Conservation (phyloP, 306 rosid species). For the Vigna unguiculata region DNA sequence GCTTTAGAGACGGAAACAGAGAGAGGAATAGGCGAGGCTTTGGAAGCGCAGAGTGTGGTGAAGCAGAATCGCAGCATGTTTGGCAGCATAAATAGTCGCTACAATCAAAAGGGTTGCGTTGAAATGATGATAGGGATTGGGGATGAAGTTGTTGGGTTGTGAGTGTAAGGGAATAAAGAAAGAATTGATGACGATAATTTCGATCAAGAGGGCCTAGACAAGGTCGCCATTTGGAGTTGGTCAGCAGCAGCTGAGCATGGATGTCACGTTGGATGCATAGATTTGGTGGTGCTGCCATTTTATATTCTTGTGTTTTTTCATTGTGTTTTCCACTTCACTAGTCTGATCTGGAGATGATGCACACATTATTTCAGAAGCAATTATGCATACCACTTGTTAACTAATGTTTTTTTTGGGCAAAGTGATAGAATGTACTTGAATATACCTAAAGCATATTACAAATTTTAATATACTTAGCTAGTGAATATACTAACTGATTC, state of each 20-base stretch:
- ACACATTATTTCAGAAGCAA: background rate
- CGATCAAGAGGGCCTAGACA: background rate
- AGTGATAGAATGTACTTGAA: too few relatives aligned
- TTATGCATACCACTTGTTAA: background rate
- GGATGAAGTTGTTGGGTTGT: background rate
- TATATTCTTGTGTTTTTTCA: background rate
- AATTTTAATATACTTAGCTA: too few relatives aligned
- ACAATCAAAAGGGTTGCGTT: background rate
- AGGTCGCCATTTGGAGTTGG: background rate
- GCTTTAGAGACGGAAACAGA: conserved; percentile 30
- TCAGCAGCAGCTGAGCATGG: background rate
- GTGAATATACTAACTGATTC: too few relatives aligned
- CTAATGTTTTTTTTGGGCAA: too few relatives aligned
- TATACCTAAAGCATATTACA: background rate
- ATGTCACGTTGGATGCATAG: background rate
- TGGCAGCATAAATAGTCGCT: conserved; percentile 8
- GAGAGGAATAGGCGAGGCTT: conserved; percentile 35
- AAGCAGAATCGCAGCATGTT: conserved; percentile 48
- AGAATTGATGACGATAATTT: conserved; percentile 14
- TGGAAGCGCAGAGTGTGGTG: conserved; percentile 37
- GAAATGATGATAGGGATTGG: background rate
- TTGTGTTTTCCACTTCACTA: background rate
- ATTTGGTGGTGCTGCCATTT: background rate
- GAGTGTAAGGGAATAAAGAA: background rate
- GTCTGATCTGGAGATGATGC: background rate